phyloP scores from a whole-genome alignment of 306 rosid genomes.

The Astragalus glycyphyllos region DNA sequence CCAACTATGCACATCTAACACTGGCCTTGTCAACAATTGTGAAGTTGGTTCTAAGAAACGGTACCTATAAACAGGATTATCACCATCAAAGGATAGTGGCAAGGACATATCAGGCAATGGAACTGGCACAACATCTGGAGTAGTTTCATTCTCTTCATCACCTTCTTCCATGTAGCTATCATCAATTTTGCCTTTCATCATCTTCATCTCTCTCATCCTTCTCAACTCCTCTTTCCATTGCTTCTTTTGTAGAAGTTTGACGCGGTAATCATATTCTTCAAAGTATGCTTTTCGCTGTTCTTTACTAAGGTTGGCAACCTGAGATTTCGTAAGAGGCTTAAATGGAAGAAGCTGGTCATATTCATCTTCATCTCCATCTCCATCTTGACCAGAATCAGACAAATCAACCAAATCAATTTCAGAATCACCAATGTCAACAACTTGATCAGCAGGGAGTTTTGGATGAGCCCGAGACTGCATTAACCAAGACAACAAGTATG shows the following conservation, averaged over 20 bases:
- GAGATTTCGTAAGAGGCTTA: slow-evolving; percentile 86
- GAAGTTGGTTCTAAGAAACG: slow-evolving; percentile 94
- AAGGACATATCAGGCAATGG: slow-evolving; percentile 89
- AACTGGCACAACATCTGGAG: slow-evolving; percentile 83
- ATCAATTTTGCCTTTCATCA: slow-evolving; percentile 66
- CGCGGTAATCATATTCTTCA: slow-evolving; percentile 96
- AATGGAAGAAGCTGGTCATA: slow-evolving; percentile 88
- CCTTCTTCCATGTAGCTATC: slow-evolving; percentile 72
- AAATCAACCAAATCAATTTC: slow-evolving; percentile 82
- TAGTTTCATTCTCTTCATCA: slow-evolving; percentile 71
- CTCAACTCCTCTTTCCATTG: slow-evolving; percentile 93
- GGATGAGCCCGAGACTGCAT: slow-evolving; percentile 90
- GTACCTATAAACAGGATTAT: slow-evolving; percentile 80
- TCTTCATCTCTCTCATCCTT: slow-evolving; percentile 88
- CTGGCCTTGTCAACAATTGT: slow-evolving; percentile 86
- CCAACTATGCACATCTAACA: slow-evolving; percentile 88
- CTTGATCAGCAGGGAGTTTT: slow-evolving; percentile 84
- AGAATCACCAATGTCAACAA: slow-evolving; percentile 77
- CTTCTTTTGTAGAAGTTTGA: slow-evolving; percentile 92
- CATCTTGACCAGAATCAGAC: slow-evolving; percentile 67
- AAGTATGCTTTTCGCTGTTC: slow-evolving; percentile 83
- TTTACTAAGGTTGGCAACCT: slow-evolving; percentile 79
- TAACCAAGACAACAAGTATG: slow-evolving; percentile 82
- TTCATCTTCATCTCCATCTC: slow-evolving; percentile 87
- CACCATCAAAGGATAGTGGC: slow-evolving; percentile 92